These are phyloP conservation scores for Oryza glaberrima DNA, from an alignment of 176 grass and related monocot genomes.

Conservation along the genomic window DNA sequence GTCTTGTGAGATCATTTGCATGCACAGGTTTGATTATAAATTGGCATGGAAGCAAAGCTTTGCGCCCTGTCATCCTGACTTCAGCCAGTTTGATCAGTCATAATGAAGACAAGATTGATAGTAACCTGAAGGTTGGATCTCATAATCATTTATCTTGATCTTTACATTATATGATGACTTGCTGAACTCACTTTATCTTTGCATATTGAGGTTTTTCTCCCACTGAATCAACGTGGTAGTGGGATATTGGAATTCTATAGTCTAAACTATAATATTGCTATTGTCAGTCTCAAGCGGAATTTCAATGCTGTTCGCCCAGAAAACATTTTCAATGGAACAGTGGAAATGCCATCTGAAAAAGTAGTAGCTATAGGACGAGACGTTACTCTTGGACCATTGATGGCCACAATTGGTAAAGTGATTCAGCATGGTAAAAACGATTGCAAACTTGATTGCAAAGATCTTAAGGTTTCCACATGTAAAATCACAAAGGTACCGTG, in stretches of 20 bases:
- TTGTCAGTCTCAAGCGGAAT: not conserved
- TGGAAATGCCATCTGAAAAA: not conserved
- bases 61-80: not conserved
- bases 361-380: constrained; percentile 10
- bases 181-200: constrained; percentile 3
- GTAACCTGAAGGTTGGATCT: not conserved
- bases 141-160: not conserved
- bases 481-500: not conserved
- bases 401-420: not conserved
- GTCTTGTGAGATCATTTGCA: not conserved
- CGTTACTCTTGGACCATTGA: not conserved
- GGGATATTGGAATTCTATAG: not conserved
- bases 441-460: constrained; percentile 1
- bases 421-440: not conserved
- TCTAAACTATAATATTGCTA: constrained; percentile 13
- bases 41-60: not conserved
- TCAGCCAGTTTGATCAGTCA: constrained; percentile 12
- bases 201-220: constrained; percentile 21
- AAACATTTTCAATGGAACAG: not conserved
- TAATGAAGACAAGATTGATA: constrained; percentile 1
- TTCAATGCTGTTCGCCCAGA: not conserved
- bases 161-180: no score
- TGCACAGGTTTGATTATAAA: constrained; percentile 26
- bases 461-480: constrained; percentile 1
- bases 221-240: not conserved